These are phyloP conservation scores for Onygenales sp. DNA, from an alignment of 2,329 filamentous ascomycete species.

Conservation along the genomic window DNA sequence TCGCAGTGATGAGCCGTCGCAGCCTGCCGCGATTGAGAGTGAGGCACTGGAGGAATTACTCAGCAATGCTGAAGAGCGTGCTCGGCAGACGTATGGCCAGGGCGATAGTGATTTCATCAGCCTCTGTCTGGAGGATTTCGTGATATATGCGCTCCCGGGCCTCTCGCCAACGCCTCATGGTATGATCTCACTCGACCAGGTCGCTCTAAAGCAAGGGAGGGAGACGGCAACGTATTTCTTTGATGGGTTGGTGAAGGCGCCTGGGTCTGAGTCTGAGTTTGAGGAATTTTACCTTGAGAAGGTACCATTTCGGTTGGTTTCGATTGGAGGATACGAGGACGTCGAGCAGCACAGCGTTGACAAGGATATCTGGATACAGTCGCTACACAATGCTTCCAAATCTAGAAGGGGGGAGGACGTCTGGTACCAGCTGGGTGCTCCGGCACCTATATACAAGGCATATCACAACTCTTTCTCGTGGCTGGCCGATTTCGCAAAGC, in stretches of 20 bases:
- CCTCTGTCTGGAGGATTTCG: conserved; percentile 49
- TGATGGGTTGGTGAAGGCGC: conserved; percentile 47
- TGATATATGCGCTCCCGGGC: conserved; percentile 41
- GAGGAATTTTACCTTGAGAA: conserved; percentile 41
- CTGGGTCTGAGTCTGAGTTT: conserved; percentile 21
- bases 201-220: conserved; percentile 31
- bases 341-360: conserved; percentile 37
- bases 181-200: conserved; percentile 46
- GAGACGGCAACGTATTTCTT: conserved; percentile 40
- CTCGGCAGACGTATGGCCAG: conserved; percentile 8
- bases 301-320: conserved; percentile 49
- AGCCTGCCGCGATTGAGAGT: conserved; percentile 18
- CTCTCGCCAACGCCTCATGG: conserved; percentile 33
- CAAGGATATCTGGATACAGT: conserved; percentile 56
- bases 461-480: conserved; percentile 59
- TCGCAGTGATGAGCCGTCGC: conserved; percentile 11
- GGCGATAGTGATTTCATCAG: conserved; percentile 25
- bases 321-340: conserved; percentile 58
- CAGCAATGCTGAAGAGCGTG: conserved; percentile 7
- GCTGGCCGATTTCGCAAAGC: conserved; percentile 62
- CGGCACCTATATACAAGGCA: conserved; percentile 51
- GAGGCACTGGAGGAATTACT: conserved; percentile 24
- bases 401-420: conserved; percentile 26
- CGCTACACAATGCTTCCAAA: conserved; percentile 22
- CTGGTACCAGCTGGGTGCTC: conserved; percentile 54